Evolutionary conservation across 2,329 filamentous ascomycete species (phyloP), one percentile per base, ranked within the genome.

Genomic region (Arthrocladium fulminans): DNA sequence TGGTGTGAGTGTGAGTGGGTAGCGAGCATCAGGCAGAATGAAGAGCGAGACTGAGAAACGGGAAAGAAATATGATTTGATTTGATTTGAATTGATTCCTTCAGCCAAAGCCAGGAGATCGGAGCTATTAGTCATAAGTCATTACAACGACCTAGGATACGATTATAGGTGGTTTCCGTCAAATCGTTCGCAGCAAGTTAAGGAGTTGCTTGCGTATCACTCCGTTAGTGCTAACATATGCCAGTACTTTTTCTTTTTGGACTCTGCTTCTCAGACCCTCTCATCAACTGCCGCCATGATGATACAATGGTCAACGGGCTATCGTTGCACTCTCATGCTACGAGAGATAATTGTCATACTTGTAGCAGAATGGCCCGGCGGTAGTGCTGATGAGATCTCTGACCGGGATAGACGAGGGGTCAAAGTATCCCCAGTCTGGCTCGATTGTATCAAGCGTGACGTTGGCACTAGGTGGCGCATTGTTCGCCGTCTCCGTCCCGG

Each of bases 291-390:
- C 27, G 13, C 13, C 27, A 13, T 29, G 7, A 29, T 29, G 27
- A 7, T 7, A 7, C 27, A 29, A 29, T 7, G 7, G 7, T 7
- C 13, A 13, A 7, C 27, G 7, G 7, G 7, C 13, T 13, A 7
- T 13, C 27, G 7, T 29, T 29, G 27, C 27, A 13, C 7, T 13
- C 27, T 29, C 13, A 7, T 29, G 7, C 23, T 39, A 47, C 3
- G 30, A 29, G 23, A 38, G n/a, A 5, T 38, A 25, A 17, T 47
- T 15, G 20, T 59, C 57, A 32, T 59, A 59, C 23, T 51, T 49
- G 24, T 59, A 59, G 44, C 57, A 59, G 45, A 58, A 59, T 19
- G 57, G 57, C 9, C 57, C 57, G 5, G 35, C 52, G 4, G 56
- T 59, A 13, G 53, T 59, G 44, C 42, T 54, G 22, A 59, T 47